Conservation (phyloP, 2,329 filamentous ascomycete species). For the Calonectria multiphialidica region DNA sequence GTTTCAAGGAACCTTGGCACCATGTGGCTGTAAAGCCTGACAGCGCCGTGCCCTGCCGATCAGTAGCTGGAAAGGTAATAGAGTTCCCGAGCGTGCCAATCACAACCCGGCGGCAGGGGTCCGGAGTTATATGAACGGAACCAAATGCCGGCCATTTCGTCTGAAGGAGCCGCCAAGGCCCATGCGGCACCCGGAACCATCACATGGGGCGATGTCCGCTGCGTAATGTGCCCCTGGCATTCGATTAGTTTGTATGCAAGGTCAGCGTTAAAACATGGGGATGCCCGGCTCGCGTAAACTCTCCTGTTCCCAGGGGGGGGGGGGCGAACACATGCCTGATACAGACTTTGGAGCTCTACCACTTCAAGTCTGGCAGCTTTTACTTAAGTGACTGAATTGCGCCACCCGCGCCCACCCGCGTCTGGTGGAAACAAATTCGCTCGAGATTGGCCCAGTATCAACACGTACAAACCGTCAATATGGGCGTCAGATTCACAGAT, state of each 20-base stretch:
- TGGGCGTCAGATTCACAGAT: not conserved
- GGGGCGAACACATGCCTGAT: not conserved
- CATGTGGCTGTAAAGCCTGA: not conserved
- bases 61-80: not conserved
- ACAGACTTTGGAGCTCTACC: not conserved
- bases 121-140: not conserved
- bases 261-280: not conserved
- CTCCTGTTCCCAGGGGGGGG: not conserved
- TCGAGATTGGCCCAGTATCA: not conserved
- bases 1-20: not conserved
- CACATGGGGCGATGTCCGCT: not conserved
- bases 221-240: not conserved
- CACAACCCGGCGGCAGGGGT: not conserved
- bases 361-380: not conserved
- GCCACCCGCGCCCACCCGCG: not conserved
- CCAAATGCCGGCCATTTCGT: not conserved
- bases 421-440: not conserved
- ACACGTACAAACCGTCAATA: not conserved
- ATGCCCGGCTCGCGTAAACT: not conserved
- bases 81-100: conserved; percentile 5
- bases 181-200: not conserved
- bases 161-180: not conserved
- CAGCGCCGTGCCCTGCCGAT: not conserved
- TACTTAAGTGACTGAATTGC: not conserved
- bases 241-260: conserved; percentile 1